These are phyloP conservation scores for Podospora pseudoanserina DNA, from an alignment of 495 filamentous ascomycete species.

Conservation along the genomic window DNA sequence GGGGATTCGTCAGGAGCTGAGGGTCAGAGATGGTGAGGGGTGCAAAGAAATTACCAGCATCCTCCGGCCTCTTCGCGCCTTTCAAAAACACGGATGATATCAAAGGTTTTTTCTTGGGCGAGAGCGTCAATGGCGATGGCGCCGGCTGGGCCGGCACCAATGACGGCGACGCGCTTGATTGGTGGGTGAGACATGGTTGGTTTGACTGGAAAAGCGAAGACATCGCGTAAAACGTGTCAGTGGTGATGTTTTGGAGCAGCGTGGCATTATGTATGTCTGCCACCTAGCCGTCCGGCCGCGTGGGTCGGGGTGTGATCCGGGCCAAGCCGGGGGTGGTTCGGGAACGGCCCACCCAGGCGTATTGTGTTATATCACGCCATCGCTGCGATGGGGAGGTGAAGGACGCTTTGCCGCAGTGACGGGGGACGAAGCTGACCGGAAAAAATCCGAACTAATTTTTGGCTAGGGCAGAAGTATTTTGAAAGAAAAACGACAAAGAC, in stretches of 20 bases:
- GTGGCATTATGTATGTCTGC: neutral
- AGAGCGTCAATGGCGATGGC: conserved; percentile 58
- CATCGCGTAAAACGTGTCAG: neutral
- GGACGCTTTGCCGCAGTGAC: neutral
- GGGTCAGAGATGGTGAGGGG: neutral
- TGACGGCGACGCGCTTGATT: conserved; percentile 53
- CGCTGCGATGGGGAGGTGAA: neutral
- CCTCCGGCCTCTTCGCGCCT: conserved; percentile 55
- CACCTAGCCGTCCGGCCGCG: neutral
- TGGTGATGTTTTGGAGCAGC: neutral
- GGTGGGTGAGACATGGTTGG: conserved; percentile 1
- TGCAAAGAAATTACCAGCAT: conserved; percentile 45
- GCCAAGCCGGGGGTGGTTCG: neutral
- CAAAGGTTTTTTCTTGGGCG: conserved; percentile 53
- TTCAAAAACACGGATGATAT: conserved; percentile 58
- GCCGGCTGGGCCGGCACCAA: conserved; percentile 57
- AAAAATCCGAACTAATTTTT: neutral
- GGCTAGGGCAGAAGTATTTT: neutral
- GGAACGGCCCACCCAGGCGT: conserved; percentile 6
- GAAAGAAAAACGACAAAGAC: neutral
- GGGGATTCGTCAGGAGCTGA: conserved; percentile 12
- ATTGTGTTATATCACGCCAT: conserved; percentile 22
- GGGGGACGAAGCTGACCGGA: neutral
- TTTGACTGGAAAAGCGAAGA: neutral
- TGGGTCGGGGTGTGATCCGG: neutral